Conservation (phyloP, 768 basidiomycete genomes). For the Cystofilobasidium macerans region DNA sequence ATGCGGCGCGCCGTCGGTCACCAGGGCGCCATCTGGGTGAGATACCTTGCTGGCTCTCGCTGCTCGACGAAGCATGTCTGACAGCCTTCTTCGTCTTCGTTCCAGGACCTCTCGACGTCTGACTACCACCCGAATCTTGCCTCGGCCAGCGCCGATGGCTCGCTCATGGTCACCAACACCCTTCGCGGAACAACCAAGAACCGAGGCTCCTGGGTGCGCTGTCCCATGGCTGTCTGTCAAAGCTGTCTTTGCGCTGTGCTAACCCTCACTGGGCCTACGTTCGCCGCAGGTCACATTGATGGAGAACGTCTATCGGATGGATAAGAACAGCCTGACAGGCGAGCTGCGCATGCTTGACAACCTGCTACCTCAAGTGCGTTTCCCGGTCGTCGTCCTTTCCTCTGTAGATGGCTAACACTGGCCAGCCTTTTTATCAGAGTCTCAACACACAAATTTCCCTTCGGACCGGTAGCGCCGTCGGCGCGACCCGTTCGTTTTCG, state of each 20-base stretch:
- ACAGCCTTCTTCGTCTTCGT: background rate
- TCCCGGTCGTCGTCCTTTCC: slow-evolving; percentile 9
- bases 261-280: too few relatives aligned
- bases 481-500: slow-evolving; percentile 29
- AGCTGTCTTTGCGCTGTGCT: too few relatives aligned
- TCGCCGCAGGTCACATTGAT: slow-evolving; percentile 3
- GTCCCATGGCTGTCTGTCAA: too few relatives aligned
- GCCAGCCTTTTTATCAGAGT: background rate
- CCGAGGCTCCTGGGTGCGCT: background rate
- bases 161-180: slow-evolving; percentile 10
- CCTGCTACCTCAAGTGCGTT: slow-evolving; percentile 56
- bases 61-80: too few relatives aligned
- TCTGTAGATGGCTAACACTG: too few relatives aligned
- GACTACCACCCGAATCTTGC: slow-evolving; percentile 26
- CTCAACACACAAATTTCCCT: slow-evolving; percentile 27
- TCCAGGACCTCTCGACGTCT: slow-evolving; percentile 10
- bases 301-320: slow-evolving; percentile 59
- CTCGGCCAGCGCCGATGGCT: slow-evolving; percentile 14
- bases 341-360: slow-evolving; percentile 79
- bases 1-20: background rate
- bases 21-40: slow-evolving; percentile 24
- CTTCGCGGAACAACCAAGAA: slow-evolving; percentile 21
- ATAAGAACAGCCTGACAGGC: slow-evolving; percentile 63
- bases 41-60: background rate
- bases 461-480: slow-evolving; percentile 8